phyloP scores from a whole-genome alignment of 1,139 yeast genomes.

The Yamadazyma siamensis region DNA sequence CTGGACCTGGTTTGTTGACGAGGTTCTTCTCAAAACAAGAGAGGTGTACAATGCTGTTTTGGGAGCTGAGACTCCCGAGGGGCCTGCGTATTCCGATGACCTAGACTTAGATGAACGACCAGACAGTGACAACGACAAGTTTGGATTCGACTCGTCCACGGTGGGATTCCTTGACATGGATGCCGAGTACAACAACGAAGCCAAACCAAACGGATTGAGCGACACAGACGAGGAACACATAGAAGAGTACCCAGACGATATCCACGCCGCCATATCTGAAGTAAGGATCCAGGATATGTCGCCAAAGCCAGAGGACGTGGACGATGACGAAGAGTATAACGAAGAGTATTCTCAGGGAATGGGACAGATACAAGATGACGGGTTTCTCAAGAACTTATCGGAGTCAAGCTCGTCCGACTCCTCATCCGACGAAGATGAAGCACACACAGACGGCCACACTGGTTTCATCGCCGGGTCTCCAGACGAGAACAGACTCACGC shows the following conservation, averaged over 20 bases:
- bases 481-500: slow-evolving; percentile 28
- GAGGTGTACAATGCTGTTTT: slow-evolving; percentile 46
- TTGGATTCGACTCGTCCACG: slow-evolving; percentile 32
- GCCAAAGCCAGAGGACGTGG: slow-evolving; percentile 16
- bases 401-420: slow-evolving; percentile 40
- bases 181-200: slow-evolving; percentile 20
- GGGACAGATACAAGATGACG: slow-evolving; percentile 18
- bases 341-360: slow-evolving; percentile 26
- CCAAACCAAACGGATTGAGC: slow-evolving; percentile 8
- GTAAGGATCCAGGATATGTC: slow-evolving; percentile 26
- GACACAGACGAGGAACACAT: slow-evolving; percentile 17
- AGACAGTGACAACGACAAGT: slow-evolving; percentile 9
- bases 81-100: slow-evolving; percentile 11
- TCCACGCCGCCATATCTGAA: slow-evolving; percentile 18
- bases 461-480: slow-evolving; percentile 12
- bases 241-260: slow-evolving; percentile 18
- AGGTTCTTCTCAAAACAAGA: slow-evolving; percentile 40
- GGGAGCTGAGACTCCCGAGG: slow-evolving; percentile 24
- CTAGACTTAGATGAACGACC: slow-evolving; percentile 2
- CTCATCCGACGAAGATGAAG: slow-evolving; percentile 26
- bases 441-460: slow-evolving; percentile 12
- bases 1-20: slow-evolving; percentile 49
- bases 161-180: slow-evolving; percentile 38
- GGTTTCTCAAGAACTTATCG: slow-evolving; percentile 33
- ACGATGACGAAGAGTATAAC: slow-evolving; percentile 11